Conservation (phyloP, 1,284 basidiomycete species). For the Ustilago lituana region DNA sequence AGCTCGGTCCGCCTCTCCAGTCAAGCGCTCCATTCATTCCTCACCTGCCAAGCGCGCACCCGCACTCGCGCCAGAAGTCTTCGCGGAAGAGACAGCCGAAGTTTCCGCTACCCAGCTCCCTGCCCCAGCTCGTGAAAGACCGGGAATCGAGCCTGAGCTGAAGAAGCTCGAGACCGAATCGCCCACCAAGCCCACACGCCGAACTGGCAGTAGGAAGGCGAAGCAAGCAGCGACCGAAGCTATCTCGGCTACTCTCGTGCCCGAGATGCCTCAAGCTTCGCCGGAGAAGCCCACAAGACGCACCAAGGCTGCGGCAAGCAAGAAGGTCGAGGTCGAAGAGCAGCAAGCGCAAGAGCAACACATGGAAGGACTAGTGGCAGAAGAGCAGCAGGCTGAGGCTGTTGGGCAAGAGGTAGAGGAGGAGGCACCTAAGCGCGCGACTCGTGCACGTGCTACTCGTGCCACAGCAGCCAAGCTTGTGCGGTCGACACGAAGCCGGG, state of each 20-base stretch:
- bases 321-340: not conserved
- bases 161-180: constrained; percentile 9
- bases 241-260: constrained; percentile 12
- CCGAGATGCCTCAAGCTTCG: constrained; percentile 3
- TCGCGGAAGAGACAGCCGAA: not conserved
- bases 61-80: not conserved
- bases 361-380: constrained; percentile 3
- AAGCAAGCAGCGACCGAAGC: constrained; percentile 24
- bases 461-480: constrained; percentile 5
- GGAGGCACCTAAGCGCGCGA: constrained; percentile 15
- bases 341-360: not conserved
- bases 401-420: too few relatives aligned
- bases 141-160: not conserved
- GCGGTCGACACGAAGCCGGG: constrained; percentile 7
- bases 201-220: constrained; percentile 22
- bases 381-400: too few relatives aligned
- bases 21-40: constrained; percentile 23
- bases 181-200: constrained; percentile 21
- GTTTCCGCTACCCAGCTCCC: too few relatives aligned
- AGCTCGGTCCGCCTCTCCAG: constrained; percentile 24
- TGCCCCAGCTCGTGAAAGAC: not conserved
- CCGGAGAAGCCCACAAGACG: constrained; percentile 20
- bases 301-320: constrained; percentile 3
- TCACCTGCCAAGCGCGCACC: constrained; percentile 25
- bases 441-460: constrained; percentile 17